These are phyloP conservation scores for Colletotrichum australisinense DNA, from an alignment of 2,329 filamentous ascomycete genomes.

Conservation along the genomic window DNA sequence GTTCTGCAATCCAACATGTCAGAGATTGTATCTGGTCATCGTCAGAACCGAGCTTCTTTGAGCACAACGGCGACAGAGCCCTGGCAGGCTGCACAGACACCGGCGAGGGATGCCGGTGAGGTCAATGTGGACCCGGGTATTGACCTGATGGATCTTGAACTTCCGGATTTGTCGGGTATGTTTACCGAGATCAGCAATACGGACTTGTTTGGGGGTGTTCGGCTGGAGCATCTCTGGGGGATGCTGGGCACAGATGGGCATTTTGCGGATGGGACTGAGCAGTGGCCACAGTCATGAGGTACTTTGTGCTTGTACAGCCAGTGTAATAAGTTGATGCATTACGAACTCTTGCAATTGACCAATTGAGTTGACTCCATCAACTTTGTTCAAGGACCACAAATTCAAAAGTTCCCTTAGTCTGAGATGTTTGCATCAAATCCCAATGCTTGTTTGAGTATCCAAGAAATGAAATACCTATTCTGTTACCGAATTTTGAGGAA, in stretches of 20 bases:
- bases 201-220: slow-evolving; percentile 14
- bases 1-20: slow-evolving; percentile 24
- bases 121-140: background rate
- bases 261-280: background rate
- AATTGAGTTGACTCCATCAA: too few species aligned
- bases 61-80: background rate
- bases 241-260: slow-evolving; percentile 11
- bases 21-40: background rate
- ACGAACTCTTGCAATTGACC: background rate
- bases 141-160: slow-evolving; percentile 21
- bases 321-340: background rate
- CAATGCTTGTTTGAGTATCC: too few species aligned
- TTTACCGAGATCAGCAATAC: slow-evolving; percentile 28
- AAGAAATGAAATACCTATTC: too few species aligned
- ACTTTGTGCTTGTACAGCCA: background rate
- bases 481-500: too few species aligned
- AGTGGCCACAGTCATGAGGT: background rate
- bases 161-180: slow-evolving; percentile 24
- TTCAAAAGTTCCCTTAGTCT: too few species aligned
- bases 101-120: background rate
- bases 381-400: too few species aligned
- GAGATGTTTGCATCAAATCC: too few species aligned
- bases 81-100: background rate
- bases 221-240: slow-evolving; percentile 15
- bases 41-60: background rate